Evolutionary conservation across 495 filamentous ascomycete genomes (phyloP).

Genomic region (Penicillium tannophilum): DNA sequence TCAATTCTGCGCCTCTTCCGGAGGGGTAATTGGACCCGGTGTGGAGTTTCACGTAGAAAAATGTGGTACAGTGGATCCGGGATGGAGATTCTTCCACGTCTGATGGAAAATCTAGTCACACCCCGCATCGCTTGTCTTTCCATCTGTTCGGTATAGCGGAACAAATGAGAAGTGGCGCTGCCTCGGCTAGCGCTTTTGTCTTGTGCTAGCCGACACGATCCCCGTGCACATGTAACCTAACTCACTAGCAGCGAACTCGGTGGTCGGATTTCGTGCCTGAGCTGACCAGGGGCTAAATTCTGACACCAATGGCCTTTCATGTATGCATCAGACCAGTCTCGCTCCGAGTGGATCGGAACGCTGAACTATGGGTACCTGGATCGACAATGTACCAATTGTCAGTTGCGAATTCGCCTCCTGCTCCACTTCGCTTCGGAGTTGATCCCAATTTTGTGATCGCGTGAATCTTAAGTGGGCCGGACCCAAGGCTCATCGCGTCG

Average conservation of each 20-base stretch:
- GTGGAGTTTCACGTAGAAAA: neutral
- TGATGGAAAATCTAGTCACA: neutral
- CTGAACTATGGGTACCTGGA: constrained; percentile 31
- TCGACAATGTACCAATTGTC: constrained; percentile 12
- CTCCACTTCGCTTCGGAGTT: constrained; percentile 21
- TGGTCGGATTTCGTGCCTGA: neutral
- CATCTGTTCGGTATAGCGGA: neutral
- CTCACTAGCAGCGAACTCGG: neutral
- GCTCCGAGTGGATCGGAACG: constrained; percentile 23
- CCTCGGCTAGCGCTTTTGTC: neutral
- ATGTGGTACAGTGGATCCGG: neutral
- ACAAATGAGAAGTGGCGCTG: neutral
- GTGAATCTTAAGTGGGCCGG: constrained; percentile 12
- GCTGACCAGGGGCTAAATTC: neutral
- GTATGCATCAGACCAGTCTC: constrained; percentile 17
- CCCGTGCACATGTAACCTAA: neutral
- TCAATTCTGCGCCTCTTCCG: neutral
- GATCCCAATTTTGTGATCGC: constrained; percentile 25
- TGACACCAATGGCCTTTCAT: neutral
- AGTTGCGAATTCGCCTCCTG: neutral
- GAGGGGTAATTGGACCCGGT: neutral
- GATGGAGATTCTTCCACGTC: neutral
- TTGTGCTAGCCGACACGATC: neutral
- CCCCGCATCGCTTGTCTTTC: neutral
- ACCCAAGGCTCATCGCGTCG: constrained; percentile 16